Evolutionary conservation across 2,329 filamentous ascomycete genomes (phyloP), one percentile per base, ranked within the genome.

Genomic region (Calonectria crousiana): DNA sequence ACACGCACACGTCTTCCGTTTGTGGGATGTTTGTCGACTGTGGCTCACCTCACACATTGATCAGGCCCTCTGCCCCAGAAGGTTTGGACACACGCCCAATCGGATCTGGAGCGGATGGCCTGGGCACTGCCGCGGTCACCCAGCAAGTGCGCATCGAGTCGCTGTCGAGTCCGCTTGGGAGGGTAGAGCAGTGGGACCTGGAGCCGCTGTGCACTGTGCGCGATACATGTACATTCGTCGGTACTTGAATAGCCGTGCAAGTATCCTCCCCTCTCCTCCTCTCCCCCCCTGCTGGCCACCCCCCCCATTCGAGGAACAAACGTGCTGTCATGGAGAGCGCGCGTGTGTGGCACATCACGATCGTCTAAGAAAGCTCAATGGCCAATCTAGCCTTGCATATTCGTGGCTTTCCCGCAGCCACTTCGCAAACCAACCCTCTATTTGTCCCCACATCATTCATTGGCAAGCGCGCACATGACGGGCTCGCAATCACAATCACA

Each of bases 11-110:
- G 71, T 77, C 77, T 79, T 73, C 69, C 67, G 67, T 72, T 75
- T 74, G 76, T 80, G 77, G 78, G 71, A 77, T 80, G 79, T 81
- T 81, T 81, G 76, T 72, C 76, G 41, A 72, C 77, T 68, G 56
- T 67, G 47, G 65, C 69, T 72, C 72, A 73, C 69, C 69, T 72
- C 72, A 73, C 69, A 66, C 77, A 78, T 79, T 72, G 76, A 78
- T 78, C 74, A 78, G 68, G 74, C 76, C 67, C 77, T 78, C 72
- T 67, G 75, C 74, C 77, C 69, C 70, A 76, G 78, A 75, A 67
- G 53, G 69, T 66, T 68, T 53, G 64, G 68, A 70, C 49, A 74
- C 66, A 58, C 68, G 72, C 72, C 79, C 79, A 81, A 81, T 81
- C 79, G 77, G 79, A 81, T 79, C 69, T 52, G 69, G 64, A 71